Evolutionary conservation across 306 rosid species (phyloP), one percentile per base, ranked within the genome.

Genomic region (Cicer bijugum): DNA sequence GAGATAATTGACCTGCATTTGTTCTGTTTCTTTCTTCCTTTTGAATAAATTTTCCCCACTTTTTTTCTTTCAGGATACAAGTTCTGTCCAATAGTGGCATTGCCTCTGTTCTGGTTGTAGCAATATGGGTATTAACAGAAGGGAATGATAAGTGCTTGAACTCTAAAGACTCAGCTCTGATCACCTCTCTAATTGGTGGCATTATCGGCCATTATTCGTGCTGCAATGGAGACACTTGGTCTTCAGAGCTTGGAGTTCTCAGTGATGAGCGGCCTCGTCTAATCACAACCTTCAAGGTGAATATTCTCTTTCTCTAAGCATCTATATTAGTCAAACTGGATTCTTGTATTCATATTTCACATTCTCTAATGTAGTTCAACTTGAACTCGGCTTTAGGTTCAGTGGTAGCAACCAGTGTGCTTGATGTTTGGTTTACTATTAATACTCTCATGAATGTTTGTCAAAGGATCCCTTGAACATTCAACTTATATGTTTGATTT

Each of bases 151-250:
- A 39, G 64, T 91, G 97, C 75, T 77, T 94, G 85, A 85, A 87
- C 80, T 85, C 97, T 28, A 75, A 82, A 46, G 92, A 89, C 8
- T 94, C 98, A 1, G 44, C 68, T 75, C 76, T 87, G 28, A 51
- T 89, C 63, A 94, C 98, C 8, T 56, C 85, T 75, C 90, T 94
- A 81, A 83, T 94, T 57, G 94, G 97, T 39, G 98, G 89, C 12
- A 82, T 94, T 67, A 82, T 94, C 12, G 98, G 98, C 58, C 98
- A 91, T 77, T 94, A 87, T 67, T 84, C 84, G 77, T 94, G 98
- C 82, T 87, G 98, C 84, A 94, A 91, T 71, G 97, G 98, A 43
- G 98, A 94, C 66, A 94, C 98, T 11, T 94, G 98, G 98, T 91
- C 97, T 69, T 94, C 98, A 43, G 98, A 94, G 84, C 85, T 94